phyloP scores from a whole-genome alignment of 192 early-diverging fungal species.

The Gamsiella multidivaricata region DNA sequence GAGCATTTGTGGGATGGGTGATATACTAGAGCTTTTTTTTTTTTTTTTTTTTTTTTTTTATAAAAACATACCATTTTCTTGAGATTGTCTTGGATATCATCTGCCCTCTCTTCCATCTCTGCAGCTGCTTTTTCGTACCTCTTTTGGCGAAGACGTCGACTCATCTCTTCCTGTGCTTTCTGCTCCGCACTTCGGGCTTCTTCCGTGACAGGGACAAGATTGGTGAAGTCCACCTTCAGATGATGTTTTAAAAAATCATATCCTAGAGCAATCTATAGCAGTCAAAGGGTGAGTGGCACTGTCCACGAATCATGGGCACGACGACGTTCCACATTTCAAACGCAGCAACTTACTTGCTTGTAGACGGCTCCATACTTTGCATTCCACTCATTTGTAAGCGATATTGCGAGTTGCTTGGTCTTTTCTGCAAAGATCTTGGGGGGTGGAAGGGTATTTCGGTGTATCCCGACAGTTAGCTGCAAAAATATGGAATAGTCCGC shows the following conservation, averaged over 20 bases:
- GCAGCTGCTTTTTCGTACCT: constrained; percentile 51
- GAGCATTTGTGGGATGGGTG: too few relatives aligned
- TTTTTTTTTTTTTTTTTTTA: neutral
- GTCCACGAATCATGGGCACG: too few relatives aligned
- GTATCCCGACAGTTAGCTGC: constrained; percentile 67
- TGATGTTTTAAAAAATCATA: constrained; percentile 67
- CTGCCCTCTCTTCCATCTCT: constrained; percentile 53
- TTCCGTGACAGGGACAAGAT: constrained; percentile 42
- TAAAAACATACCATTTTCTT: constrained; percentile 50
- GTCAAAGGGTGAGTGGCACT: neutral
- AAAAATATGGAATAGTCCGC: constrained; percentile 64
- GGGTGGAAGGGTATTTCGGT: constrained; percentile 62
- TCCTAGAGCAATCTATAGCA: constrained; percentile 57
- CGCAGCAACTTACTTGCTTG: constrained; percentile 54
- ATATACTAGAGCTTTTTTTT: too few relatives aligned
- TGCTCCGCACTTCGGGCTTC: constrained; percentile 45
- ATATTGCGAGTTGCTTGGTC: constrained; percentile 59
- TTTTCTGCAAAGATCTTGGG: constrained; percentile 62
- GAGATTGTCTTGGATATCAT: constrained; percentile 56
- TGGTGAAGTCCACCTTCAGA: constrained; percentile 47
- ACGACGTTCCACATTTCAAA: too few relatives aligned
- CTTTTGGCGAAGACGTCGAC: constrained; percentile 42
- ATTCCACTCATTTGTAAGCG: constrained; percentile 67
- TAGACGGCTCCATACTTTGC: constrained; percentile 65
- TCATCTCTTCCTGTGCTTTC: constrained; percentile 40